Base-by-base conservation (phyloP, 148 eudicot species). In the Persicaria maculosa region DNA sequence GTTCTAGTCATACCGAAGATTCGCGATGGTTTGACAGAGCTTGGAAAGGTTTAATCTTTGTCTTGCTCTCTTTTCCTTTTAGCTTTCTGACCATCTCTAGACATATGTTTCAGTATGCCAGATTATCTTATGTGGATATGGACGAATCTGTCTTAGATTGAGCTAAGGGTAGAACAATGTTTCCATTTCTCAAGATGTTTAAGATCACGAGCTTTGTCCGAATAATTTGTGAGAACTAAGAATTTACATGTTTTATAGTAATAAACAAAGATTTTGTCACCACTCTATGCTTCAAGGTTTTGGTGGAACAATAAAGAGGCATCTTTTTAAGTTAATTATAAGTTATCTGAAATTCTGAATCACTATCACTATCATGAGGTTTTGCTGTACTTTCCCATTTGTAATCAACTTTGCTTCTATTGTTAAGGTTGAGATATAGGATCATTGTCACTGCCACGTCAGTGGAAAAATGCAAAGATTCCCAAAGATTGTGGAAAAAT, bases 11-110 rank as follows among this genome's bases (percentile, higher is more conserved):
- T 89, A 72, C 93, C 93, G 46, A 89, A 89, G 80, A 46, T 40
- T 46, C 83, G 91, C 55, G 89, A 89, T 77, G 89, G 93, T 71
- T 80, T 89, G 74, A 89, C 93, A 15, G 73, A 89, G 75, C 93
- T 89, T 71, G 80, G 93, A 76, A 87, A 87, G 91, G 93, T 89
- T 58, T 72, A 46, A 75, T 77, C 64, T 36, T 68, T 71, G 73
- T 48, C 46, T 7, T n/a, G 45, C 65, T 70, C 59, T 40, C 31
- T 73, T 53, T 16, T 11, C 17, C 65, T 44, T 47, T 25, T 55
- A 44, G 25, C 19, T 7, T 71, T 9, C 68, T 61, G 68, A 61
- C 7, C 10, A 54, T 54, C n/a, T 54, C 19, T 54, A 64, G 62
- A 57, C 2, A 57, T 57, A 8, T 36, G 67, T 10, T 61, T 61